A percentile compares a stretch with the other conserved stretches of the same genome.
These are phyloP conservation scores for Cyberlindnera lachancei DNA, from an alignment of 805 yeast species.

Conservation along the genomic window DNA sequence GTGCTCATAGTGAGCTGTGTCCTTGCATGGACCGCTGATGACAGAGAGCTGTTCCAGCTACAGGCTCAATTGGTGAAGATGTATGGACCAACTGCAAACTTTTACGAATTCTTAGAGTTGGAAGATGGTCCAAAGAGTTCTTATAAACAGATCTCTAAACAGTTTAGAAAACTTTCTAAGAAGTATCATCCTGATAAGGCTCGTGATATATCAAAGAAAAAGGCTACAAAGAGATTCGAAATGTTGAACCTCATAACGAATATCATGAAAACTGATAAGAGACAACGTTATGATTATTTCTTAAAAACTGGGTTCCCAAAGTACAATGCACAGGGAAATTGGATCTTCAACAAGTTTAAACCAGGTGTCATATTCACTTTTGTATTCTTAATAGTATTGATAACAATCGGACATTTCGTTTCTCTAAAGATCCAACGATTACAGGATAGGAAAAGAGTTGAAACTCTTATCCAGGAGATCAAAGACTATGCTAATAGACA, in stretches of 20 bases:
- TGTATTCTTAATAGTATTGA: constrained; percentile 40
- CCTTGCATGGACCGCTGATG: constrained; percentile 54
- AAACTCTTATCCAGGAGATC: constrained; percentile 40
- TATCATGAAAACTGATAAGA: constrained; percentile 50
- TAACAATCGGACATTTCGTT: constrained; percentile 51
- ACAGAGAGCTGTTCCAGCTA: constrained; percentile 73
- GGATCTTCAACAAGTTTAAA: constrained; percentile 59
- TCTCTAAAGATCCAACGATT: constrained; percentile 41
- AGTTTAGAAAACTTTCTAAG: constrained; percentile 64
- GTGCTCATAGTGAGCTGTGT: constrained; percentile 17
- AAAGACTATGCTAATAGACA: constrained; percentile 51
- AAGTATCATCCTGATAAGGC: constrained; percentile 83
- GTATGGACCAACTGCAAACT: constrained; percentile 20
- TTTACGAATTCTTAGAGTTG: constrained; percentile 23
- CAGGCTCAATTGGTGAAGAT: constrained; percentile 46
- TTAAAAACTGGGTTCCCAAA: constrained; percentile 78
- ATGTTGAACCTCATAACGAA: constrained; percentile 70
- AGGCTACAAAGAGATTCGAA: constrained; percentile 56
- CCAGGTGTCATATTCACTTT: constrained; percentile 54
- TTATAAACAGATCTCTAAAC: constrained; percentile 49
- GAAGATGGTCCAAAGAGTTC: constrained; percentile 16
- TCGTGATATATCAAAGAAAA: constrained; percentile 23
- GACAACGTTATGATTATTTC: constrained; percentile 79
- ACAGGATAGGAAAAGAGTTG: constrained; percentile 54
- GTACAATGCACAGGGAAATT: constrained; percentile 41